Evolutionary conservation across 768 basidiomycete species (phyloP).

Genomic region (Suillus discolor): DNA sequence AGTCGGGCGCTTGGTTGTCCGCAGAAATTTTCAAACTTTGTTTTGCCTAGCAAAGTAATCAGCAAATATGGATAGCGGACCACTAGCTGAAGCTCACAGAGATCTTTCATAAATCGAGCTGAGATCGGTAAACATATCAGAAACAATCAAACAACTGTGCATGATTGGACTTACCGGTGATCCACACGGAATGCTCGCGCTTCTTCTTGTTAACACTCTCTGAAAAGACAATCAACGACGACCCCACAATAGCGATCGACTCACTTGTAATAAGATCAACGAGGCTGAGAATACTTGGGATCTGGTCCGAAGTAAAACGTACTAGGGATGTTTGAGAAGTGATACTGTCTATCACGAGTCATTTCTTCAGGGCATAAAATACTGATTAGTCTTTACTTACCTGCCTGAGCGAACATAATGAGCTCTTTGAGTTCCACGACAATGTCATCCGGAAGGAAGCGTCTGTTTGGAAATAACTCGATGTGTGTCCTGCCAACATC

Average conservation of each 20-base stretch:
- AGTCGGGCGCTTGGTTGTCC: slow-evolving; percentile 42
- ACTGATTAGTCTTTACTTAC: neutral
- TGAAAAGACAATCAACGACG: neutral
- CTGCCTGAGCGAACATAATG: slow-evolving; percentile 1
- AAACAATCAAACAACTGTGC: neutral
- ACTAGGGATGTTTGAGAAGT: slow-evolving; percentile 41
- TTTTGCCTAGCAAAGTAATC: slow-evolving; percentile 18
- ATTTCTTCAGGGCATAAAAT: neutral
- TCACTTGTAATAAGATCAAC: slow-evolving; percentile 20
- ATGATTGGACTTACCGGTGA: neutral
- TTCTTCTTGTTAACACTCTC: neutral
- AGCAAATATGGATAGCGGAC: neutral
- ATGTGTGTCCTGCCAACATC: neutral
- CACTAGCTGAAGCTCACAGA: slow-evolving; percentile 31
- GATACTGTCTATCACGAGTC: slow-evolving; percentile 34
- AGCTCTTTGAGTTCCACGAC: slow-evolving; percentile 10
- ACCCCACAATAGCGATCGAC: too few relatives aligned
- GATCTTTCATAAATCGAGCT: slow-evolving; percentile 46
- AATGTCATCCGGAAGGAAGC: slow-evolving; percentile 19
- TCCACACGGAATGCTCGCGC: slow-evolving; percentile 8
- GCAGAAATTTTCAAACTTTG: slow-evolving; percentile 36
- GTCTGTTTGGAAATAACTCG: slow-evolving; percentile 15
- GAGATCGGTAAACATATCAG: neutral
- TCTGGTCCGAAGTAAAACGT: slow-evolving; percentile 36
- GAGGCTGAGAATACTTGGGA: slow-evolving; percentile 38